These are phyloP conservation scores for Urochloa ruziziensis DNA, from an alignment of 176 grass and related monocot species.

Conservation along the genomic window DNA sequence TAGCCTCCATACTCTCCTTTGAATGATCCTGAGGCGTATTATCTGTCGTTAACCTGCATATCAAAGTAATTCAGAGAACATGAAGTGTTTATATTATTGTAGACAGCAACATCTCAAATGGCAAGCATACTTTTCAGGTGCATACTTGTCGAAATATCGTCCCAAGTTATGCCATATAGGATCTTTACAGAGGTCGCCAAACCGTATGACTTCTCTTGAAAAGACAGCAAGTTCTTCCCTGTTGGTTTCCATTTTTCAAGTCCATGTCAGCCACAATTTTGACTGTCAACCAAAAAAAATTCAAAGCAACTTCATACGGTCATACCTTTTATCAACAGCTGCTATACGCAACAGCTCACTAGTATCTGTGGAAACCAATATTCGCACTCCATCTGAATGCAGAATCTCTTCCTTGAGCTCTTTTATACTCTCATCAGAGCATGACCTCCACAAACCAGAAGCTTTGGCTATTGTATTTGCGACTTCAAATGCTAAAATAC, in stretches of 20 bases:
- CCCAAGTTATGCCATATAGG: constrained; percentile 92
- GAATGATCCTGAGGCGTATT: constrained; percentile 60
- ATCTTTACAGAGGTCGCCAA: constrained; percentile 90
- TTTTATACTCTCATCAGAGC: constrained; percentile 76
- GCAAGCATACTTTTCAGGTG: constrained; percentile 37
- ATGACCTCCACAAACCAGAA: constrained; percentile 67
- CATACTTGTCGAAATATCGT: constrained; percentile 90
- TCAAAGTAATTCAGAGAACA: constrained; percentile 38
- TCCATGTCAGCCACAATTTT: constrained; percentile 4
- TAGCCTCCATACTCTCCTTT: constrained; percentile 62
- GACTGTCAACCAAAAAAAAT: not conserved
- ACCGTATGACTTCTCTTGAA: constrained; percentile 90
- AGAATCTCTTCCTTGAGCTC: constrained; percentile 77
- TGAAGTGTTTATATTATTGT: not conserved
- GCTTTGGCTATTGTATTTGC: constrained; percentile 94
- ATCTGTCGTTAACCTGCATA: constrained; percentile 64
- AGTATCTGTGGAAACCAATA: constrained; percentile 61
- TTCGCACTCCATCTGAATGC: constrained; percentile 76
- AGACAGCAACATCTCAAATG: not conserved
- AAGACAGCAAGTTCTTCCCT: constrained; percentile 88
- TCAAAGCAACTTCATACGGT: constrained; percentile 19
- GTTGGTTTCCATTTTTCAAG: constrained; percentile 40
- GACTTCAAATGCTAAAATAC: constrained; percentile 92
- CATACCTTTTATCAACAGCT: constrained; percentile 83
- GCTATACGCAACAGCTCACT: constrained; percentile 72